Conservation (phyloP, 2,329 filamentous ascomycete species). For the Lojkania enalia region DNA sequence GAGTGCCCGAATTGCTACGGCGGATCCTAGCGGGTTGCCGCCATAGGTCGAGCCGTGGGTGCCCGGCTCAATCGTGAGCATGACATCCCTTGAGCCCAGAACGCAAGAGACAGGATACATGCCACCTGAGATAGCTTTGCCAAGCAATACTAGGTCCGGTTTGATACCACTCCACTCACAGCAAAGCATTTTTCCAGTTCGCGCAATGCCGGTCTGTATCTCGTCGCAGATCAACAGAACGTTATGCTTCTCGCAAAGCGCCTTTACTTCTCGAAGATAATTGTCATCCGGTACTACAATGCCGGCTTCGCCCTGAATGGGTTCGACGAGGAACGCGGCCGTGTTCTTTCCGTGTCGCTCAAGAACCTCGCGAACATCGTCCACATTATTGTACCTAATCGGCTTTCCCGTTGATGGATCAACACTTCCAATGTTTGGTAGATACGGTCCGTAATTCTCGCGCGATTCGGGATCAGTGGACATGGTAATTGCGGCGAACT, state of each 20-base stretch:
- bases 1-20: constrained; percentile 90
- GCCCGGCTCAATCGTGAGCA: constrained; percentile 94
- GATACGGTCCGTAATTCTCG: constrained; percentile 95
- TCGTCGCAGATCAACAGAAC: constrained; percentile 96
- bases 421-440: constrained; percentile 80
- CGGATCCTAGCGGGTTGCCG: constrained; percentile 92
- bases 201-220: constrained; percentile 96
- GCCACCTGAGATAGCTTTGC: constrained; percentile 96
- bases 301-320: constrained; percentile 95
- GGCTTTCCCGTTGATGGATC: constrained; percentile 75
- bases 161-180: constrained; percentile 94
- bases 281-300: constrained; percentile 92
- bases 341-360: constrained; percentile 81
- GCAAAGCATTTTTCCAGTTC: constrained; percentile 92
- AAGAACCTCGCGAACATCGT: constrained; percentile 77
- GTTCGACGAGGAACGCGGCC: constrained; percentile 92
- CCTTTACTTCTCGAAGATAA: constrained; percentile 79
- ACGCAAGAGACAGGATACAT: constrained; percentile 99
- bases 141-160: constrained; percentile 90
- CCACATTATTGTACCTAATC: constrained; percentile 85
- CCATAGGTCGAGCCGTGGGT: constrained; percentile 99
- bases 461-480: constrained; percentile 94
- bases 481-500: constrained; percentile 94
- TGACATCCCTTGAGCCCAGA: constrained; percentile 82
- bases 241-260: constrained; percentile 91